Base-by-base conservation (phyloP, 495 filamentous ascomycete species). In the Penicillium canescens region DNA sequence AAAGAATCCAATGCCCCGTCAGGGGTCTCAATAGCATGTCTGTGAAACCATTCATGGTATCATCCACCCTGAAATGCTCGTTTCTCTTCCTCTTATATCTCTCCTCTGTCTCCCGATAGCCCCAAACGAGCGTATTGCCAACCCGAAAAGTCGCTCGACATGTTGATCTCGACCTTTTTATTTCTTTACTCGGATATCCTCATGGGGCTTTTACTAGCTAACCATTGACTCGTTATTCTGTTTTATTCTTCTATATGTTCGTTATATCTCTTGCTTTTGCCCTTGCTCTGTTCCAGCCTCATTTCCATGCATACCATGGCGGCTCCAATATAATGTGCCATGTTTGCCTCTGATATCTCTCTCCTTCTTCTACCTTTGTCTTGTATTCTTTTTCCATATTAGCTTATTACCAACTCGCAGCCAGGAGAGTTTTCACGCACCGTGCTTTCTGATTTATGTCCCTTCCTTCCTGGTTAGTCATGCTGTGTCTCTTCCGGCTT, bases 251-350 rank as follows among this genome's bases (percentile, higher is more conserved):
- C 26, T 23, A 35, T 33, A 28, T 39, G 26, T 52, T 50, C 45
- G 46, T 46, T 52, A 56, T 53, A 46, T 50, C 38, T 26, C 34
- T 42, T 59, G 46, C 49, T 39, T 16, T 39, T 20, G 8, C 23
- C 24, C 23, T 50, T 28, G 9, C 34, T 54, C 16, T 55, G 45
- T 44, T 56, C 31, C 40, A 45, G 46, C 52, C 43, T 45, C 35
- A 31, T 9, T 40, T 47, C 52, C 49, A 55, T 67, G 63, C 63
- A 67, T 67, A 51, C 36, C 42, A 52, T 44, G 61, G 61, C 56
- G 57, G 57, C 52, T 28, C 23, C 31, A 21, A 42, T 60, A n/a
- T 20, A 11, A 43, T 20, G 24, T 37, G 33, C 34, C 50, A 52
- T 52, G 21, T 52, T 44, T 28, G 36, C 33, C 21, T 28, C 18